Conservation (phyloP, 768 basidiomycete genomes). For the Termitomyces sp. region DNA sequence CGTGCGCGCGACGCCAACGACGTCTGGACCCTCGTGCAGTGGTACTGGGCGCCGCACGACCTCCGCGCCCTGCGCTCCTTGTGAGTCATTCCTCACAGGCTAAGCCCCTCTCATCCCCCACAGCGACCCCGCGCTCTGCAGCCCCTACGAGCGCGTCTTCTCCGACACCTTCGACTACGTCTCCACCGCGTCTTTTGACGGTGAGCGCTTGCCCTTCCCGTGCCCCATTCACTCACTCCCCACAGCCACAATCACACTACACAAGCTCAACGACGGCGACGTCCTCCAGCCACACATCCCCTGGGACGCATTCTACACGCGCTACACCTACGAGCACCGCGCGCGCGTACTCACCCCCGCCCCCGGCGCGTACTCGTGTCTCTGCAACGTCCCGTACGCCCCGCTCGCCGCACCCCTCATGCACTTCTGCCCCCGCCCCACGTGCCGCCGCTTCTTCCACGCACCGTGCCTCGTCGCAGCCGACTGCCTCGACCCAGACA, state of each 20-base stretch:
- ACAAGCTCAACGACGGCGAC: constrained; percentile 32
- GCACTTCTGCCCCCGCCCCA: constrained; percentile 54
- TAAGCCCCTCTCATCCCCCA: too few relatives aligned
- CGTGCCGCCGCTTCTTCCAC: constrained; percentile 46
- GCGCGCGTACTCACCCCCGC: constrained; percentile 32
- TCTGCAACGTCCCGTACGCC: constrained; percentile 45
- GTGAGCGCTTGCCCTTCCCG: constrained; percentile 23
- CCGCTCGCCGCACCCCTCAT: constrained; percentile 31
- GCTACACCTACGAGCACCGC: constrained; percentile 38
- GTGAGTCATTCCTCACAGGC: too few relatives aligned
- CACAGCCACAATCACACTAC: constrained; percentile 30
- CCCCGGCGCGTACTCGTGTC: constrained; percentile 32
- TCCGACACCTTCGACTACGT: constrained; percentile 48
- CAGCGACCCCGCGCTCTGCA: constrained; percentile 28
- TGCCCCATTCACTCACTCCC: not conserved
- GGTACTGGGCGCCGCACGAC: constrained; percentile 53
- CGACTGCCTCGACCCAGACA: constrained; percentile 17
- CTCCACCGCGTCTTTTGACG: constrained; percentile 38
- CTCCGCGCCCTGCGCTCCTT: constrained; percentile 16
- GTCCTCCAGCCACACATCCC: constrained; percentile 35
- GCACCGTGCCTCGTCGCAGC: constrained; percentile 34
- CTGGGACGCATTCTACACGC: constrained; percentile 37
- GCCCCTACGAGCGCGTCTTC: constrained; percentile 41
- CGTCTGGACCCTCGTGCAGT: constrained; percentile 46
- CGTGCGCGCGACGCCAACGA: constrained; percentile 24